phyloP scores from a whole-genome alignment of 441 rosid genomes.

The Brassica hybrid region DNA sequence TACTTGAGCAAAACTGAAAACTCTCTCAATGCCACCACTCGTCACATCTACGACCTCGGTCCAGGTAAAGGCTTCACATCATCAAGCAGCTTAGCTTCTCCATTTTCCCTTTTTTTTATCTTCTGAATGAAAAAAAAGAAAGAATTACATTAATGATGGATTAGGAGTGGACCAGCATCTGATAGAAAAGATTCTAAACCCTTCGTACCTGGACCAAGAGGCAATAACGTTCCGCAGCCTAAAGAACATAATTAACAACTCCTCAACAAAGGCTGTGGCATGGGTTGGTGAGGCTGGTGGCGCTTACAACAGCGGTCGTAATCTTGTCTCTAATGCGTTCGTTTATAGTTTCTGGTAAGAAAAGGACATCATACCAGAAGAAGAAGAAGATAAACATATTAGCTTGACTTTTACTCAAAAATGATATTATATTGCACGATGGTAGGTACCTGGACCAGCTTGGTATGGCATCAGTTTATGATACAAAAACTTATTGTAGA shows the following conservation, averaged over 20 bases:
- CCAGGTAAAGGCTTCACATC: slow-evolving; percentile 56
- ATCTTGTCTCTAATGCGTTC: slow-evolving; percentile 83
- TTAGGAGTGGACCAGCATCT: slow-evolving; percentile 83
- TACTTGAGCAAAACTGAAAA: slow-evolving; percentile 55
- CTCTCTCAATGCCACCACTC: slow-evolving; percentile 68
- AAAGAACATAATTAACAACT: slow-evolving; percentile 52
- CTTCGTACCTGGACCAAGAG: slow-evolving; percentile 70
- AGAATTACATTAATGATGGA: slow-evolving; percentile 14
- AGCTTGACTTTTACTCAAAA: background rate
- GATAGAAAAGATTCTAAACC: slow-evolving; percentile 79
- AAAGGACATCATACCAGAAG: slow-evolving; percentile 2
- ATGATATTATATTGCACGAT: background rate
- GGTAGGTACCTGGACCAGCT: slow-evolving; percentile 95
- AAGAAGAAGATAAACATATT: background rate
- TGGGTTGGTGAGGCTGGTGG: slow-evolving; percentile 99
- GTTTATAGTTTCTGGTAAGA: slow-evolving; percentile 94
- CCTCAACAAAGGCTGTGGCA: slow-evolving; percentile 66
- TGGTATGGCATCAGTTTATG: slow-evolving; percentile 75
- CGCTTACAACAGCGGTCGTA: slow-evolving; percentile 90
- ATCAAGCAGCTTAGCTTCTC: background rate
- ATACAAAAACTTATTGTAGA: slow-evolving; percentile 90
- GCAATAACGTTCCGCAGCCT: slow-evolving; percentile 57
- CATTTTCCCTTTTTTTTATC: background rate
- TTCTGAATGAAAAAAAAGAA: no score
- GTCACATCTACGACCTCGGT: slow-evolving; percentile 95